Evolutionary conservation across 2,329 filamentous ascomycete genomes (phyloP).

Genomic region (Xylaria sp.): DNA sequence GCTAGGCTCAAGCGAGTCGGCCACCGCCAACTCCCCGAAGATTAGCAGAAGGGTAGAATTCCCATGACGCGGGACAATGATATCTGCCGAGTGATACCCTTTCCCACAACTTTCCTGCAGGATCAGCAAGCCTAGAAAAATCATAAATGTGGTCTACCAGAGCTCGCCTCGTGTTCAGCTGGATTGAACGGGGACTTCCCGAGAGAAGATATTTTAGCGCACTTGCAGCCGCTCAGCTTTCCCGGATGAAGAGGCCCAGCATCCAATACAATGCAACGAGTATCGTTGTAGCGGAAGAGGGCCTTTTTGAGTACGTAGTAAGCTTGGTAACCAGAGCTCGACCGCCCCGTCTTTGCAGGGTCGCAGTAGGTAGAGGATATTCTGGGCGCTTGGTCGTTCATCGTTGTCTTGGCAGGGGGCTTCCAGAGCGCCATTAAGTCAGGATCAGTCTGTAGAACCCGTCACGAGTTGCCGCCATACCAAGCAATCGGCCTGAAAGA

Average conservation of each 20-base stretch:
- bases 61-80: background rate
- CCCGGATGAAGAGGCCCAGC: background rate
- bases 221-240: background rate
- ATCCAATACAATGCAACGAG: background rate
- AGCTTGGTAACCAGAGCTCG: background rate
- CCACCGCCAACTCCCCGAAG: background rate
- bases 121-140: background rate
- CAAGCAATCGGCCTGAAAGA: background rate
- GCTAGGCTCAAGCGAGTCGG: conserved; percentile 14
- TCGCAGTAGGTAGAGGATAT: background rate
- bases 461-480: background rate
- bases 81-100: background rate
- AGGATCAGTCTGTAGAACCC: background rate
- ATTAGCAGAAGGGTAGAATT: background rate
- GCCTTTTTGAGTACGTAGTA: background rate
- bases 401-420: background rate
- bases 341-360: background rate
- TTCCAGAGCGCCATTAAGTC: background rate
- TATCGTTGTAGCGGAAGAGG: background rate
- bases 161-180: too few species aligned
- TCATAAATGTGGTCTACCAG: too few species aligned
- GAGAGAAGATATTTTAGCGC: too few species aligned
- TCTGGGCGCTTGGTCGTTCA: background rate
- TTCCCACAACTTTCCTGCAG: background rate
- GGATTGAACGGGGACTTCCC: too few species aligned